Conservation (phyloP, 306 rosid species). For the Crataegus laevigata region DNA sequence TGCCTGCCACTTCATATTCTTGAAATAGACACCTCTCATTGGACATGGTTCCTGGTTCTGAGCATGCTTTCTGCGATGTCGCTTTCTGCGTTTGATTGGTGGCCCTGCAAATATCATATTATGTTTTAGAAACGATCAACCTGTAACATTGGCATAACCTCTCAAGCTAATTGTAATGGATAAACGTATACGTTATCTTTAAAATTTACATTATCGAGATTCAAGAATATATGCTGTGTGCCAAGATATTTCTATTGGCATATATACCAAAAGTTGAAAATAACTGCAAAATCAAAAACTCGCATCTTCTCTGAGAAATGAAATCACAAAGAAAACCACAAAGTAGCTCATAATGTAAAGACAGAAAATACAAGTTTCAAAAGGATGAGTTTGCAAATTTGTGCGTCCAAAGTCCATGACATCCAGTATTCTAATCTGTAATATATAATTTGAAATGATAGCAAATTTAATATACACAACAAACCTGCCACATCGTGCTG, state of each 20-base stretch:
- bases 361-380: not conserved
- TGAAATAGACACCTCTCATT: conserved; percentile 92
- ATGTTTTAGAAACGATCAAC: not conserved
- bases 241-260: not conserved
- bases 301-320: not conserved
- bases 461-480: conserved; percentile 11
- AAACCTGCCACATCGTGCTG: conserved; percentile 53
- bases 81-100: conserved; percentile 80
- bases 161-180: not conserved
- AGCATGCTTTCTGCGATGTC: conserved; percentile 68
- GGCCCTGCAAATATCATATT: conserved; percentile 41
- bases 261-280: not conserved
- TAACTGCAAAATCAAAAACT: not conserved
- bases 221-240: not conserved
- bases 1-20: conserved; percentile 97
- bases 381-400: not conserved
- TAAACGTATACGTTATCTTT: not conserved
- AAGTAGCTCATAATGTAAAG: not conserved
- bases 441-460: not conserved
- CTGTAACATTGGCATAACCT: not conserved
- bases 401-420: not conserved
- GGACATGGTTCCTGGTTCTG: conserved; percentile 68
- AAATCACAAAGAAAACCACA: not conserved
- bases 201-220: not conserved
- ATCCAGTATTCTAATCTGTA: not conserved